Base-by-base conservation (phyloP, 495 filamentous ascomycete genomes). In the Alectoria sarmentosa region DNA sequence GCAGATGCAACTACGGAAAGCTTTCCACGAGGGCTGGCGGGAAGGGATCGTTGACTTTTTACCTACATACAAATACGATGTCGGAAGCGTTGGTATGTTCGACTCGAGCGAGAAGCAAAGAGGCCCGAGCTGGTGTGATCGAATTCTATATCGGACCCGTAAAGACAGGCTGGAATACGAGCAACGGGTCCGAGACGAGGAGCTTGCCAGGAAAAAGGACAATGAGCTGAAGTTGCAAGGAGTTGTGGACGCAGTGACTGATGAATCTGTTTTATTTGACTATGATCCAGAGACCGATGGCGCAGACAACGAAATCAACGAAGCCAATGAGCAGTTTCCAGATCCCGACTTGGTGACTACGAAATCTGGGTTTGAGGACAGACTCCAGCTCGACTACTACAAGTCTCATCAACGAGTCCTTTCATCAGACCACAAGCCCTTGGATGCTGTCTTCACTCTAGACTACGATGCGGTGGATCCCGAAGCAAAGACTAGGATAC, bases 71-170 rank as follows among this genome's bases (percentile, higher is more conserved):
- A 95, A 95, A 74, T 99, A 98, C 68, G 95, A 99, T 70, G 81
- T 94, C 44, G 95, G 95, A n/a, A 96, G 88, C 44, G 86, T 97
- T 62, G 90, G 90, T 6, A 81, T 89, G 64, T 98, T 96, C 72
- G 95, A 99, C 76, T 89, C 91, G 0, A 96, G 91, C 65, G 95
- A 96, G 69, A 99, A 98, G 79, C 84, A 87, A 59, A 81, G 95
- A 58, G 88, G 88, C 19, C 95, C 95, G 7, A 96, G 91, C 72
- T 99, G 93, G 93, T 99, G 95, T 73, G 95, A 99, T 75, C 87
- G 95, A n/a, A 92, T 99, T 55, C 76, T 99, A 0, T 99, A 83
- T 70, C 83, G 92, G 41, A 90, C 90, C 2, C 84, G 87, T 44
- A 83, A 79, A 59, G 88, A 91, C 67, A 86, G 80, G 63, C 72